Base-by-base conservation (phyloP, 768 basidiomycete species). In the Pisolithus tinctorius region DNA sequence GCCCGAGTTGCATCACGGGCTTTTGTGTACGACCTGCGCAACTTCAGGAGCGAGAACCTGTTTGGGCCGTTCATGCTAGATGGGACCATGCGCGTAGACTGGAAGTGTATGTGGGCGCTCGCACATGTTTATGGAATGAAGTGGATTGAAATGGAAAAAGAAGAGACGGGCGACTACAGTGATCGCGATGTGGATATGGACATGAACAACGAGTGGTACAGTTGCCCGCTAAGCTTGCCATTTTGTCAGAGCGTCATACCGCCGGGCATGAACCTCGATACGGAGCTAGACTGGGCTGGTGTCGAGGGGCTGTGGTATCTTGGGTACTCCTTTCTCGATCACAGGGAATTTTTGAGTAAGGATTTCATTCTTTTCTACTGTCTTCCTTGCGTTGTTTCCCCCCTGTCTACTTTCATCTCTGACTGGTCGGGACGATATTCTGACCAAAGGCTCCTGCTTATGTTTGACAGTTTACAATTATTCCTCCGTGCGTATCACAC, bases 321-420 rank as follows among this genome's bases (percentile, higher is more conserved):
- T 11, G 74, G 78, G n/a, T 86, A 85, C 58, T 81, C 77, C 48
- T 88, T 84, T 59, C 75, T 78, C 48, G 84, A 88, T 61, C 84
- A 88, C 58, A 67, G 82, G 5, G 82, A 82, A 44, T 71, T 88
- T 36, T 58, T 84, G 39, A 66, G 84, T 87, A 58, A 63, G 83
- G 70, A 4, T 25, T 23, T 8, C 25, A 36, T 27, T 50, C 41
- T 9, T 31, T 43, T 20, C 17, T 40, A 13, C 10, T 23, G 25
- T 45, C 16, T 45, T 20, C 36, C 53, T 54, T 26, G 45, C n/a
- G 14, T 39, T 17, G 6, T n/a, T 16, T 9, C 29, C 29, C 27
- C 30, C 16, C 9, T 34, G 7, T 7, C 16, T 34, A 29, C 8
- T 7, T 29, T 13, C 14, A 34, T 34, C 34, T 34, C 34, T 34